phyloP scores from a whole-genome alignment of 225 moss, liverwort and hornwort genomes.

The Pleurozium schreberi region DNA sequence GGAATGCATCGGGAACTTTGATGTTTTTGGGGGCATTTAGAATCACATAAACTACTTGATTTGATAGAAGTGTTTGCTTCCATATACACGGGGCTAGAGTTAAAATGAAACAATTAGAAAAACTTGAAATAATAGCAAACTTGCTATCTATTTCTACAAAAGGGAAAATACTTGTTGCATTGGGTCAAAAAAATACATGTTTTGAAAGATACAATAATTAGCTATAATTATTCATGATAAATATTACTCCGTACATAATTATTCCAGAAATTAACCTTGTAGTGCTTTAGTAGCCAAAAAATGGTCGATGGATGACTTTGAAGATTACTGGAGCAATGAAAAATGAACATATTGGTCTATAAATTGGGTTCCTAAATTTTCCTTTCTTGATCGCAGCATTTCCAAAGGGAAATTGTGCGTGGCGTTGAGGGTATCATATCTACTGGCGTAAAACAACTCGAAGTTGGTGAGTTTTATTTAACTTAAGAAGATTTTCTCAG shows the following conservation, averaged over 20 bases:
- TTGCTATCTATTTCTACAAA: not conserved
- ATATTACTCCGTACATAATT: not conserved
- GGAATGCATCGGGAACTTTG: too few species aligned
- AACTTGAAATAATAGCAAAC: not conserved
- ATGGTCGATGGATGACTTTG: too few species aligned
- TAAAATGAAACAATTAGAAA: not conserved
- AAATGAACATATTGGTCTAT: too few species aligned
- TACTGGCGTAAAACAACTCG: conserved; percentile 21
- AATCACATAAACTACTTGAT: not conserved
- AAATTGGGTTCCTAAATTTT: not conserved
- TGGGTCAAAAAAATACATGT: not conserved
- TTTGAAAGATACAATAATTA: not conserved
- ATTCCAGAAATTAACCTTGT: fast-evolving
- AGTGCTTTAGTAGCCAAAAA: fast-evolving
- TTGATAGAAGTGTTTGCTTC: not conserved
- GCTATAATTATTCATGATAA: not conserved
- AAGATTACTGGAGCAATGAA: too few species aligned
- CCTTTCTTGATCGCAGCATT: conserved; percentile 46
- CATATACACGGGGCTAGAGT: fast-evolving
- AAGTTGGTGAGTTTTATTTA: conserved; percentile 14
- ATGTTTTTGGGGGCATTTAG: too few species aligned
- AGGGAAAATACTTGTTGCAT: fast-evolving
- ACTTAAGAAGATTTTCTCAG: not conserved
- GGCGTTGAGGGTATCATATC: conserved; percentile 74
- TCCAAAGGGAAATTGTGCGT: conserved; percentile 87